These are phyloP conservation scores for Paraleonurus japonicus DNA, from an alignment of 257 asterid species.

Conservation along the genomic window DNA sequence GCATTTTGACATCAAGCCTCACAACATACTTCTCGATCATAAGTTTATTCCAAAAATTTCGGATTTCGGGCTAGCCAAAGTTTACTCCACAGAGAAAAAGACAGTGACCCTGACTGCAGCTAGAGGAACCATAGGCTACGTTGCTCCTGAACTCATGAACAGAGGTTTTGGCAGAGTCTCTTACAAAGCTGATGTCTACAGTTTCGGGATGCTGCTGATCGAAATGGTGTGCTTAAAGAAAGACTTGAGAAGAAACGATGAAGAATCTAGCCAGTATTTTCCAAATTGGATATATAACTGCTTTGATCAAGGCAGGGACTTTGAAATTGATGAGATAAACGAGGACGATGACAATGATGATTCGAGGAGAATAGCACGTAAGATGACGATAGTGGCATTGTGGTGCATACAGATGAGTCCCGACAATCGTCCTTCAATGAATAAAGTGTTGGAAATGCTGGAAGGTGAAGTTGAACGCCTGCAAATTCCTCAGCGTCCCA, in stretches of 20 bases:
- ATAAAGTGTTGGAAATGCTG: not conserved
- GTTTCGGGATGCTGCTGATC: conserved; percentile 35
- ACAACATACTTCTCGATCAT: conserved; percentile 32
- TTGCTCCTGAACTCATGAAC: not conserved
- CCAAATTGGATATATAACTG: conserved; percentile 20
- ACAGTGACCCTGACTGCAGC: conserved; percentile 17
- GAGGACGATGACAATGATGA: not conserved
- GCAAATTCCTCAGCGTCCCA: not conserved
- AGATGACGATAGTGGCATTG: conserved; percentile 27
- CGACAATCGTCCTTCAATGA: not conserved
- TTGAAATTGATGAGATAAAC: not conserved
- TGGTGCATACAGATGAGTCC: conserved; percentile 2
- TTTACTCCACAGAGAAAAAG: not conserved
- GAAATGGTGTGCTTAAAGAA: conserved; percentile 23
- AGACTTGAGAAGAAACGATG: not conserved
- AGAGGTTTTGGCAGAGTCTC: conserved; percentile 29
- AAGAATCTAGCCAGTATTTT: not conserved
- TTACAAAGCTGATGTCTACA: conserved; percentile 35
- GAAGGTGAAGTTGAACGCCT: not conserved
- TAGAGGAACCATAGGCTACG: not conserved
- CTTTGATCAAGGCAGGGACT: conserved; percentile 21
- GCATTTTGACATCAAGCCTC: conserved; percentile 39
- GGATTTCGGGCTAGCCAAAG: conserved; percentile 28
- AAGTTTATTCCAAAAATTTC: conserved; percentile 30
- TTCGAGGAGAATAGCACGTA: not conserved